Conservation (phyloP, 2,329 filamentous ascomycete genomes). For the Exophiala spinifera region DNA sequence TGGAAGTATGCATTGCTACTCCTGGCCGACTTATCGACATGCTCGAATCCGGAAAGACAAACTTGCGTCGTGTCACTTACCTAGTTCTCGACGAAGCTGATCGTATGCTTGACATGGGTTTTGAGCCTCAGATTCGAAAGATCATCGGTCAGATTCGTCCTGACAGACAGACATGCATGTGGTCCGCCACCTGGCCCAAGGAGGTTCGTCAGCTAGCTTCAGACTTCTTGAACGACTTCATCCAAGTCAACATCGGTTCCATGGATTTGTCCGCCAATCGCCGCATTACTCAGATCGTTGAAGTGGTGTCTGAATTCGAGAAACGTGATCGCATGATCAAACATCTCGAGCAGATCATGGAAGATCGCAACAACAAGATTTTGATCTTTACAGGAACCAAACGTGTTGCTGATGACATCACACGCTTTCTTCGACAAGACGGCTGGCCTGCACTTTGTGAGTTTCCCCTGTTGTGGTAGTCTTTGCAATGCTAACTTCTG, state of each 20-base stretch:
- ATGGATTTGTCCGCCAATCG: conserved; percentile 96
- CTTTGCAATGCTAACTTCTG: conserved; percentile 37
- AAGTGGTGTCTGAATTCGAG: conserved; percentile 93
- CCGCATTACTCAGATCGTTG: conserved; percentile 95
- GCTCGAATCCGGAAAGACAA: conserved; percentile 96
- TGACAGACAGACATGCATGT: conserved; percentile 99
- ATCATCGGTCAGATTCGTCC: conserved; percentile 97
- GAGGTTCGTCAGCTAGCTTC: conserved; percentile 88
- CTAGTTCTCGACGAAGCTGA: conserved; percentile 98
- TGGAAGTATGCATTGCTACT: conserved; percentile 98
- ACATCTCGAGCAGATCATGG: conserved; percentile 97
- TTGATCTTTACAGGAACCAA: conserved; percentile 83
- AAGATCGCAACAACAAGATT: conserved; percentile 90
- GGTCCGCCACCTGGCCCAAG: conserved; percentile 99
- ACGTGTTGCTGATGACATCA: conserved; percentile 97
- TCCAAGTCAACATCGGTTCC: conserved; percentile 98
- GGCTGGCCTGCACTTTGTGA: conserved; percentile 95
- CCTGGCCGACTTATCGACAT: conserved; percentile 98
- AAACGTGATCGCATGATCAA: conserved; percentile 98
- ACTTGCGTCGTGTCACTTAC: conserved; percentile 96
- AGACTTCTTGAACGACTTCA: conserved; percentile 92
- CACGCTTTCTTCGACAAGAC: conserved; percentile 92
- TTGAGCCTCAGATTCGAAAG: conserved; percentile 98
- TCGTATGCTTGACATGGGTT: conserved; percentile 99
- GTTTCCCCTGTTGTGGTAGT: conserved; percentile 40